A percentile compares a stretch with the other conserved stretches of the same genome.
These are phyloP conservation scores for Punctularia strigosozonata DNA, from an alignment of 768 basidiomycete species.

Conservation along the genomic window DNA sequence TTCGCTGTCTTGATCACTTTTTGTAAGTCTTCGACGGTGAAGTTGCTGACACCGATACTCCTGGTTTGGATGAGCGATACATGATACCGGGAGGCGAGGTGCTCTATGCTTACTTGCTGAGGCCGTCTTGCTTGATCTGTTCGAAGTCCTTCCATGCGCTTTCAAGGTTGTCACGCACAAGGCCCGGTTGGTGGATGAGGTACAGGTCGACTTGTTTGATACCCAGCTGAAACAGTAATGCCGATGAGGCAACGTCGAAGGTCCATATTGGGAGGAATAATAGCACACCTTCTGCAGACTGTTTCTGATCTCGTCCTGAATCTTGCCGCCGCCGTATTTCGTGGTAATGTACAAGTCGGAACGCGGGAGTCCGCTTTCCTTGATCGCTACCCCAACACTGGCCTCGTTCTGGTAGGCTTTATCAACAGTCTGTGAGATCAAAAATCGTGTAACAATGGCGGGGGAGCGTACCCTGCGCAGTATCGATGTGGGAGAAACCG, in stretches of 20 bases:
- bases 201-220: slow-evolving; percentile 56
- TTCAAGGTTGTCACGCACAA: slow-evolving; percentile 22
- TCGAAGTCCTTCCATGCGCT: slow-evolving; percentile 46
- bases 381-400: slow-evolving; percentile 24
- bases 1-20: slow-evolving; percentile 35
- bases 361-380: slow-evolving; percentile 22
- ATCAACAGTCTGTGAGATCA: background rate
- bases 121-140: slow-evolving; percentile 30
- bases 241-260: background rate
- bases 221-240: slow-evolving; percentile 33
- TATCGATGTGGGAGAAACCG: slow-evolving; percentile 56
- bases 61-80: slow-evolving; percentile 18
- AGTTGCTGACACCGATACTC: slow-evolving; percentile 71
- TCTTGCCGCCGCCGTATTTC: slow-evolving; percentile 31
- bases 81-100: slow-evolving; percentile 8
- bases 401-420: slow-evolving; percentile 24
- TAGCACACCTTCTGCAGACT: slow-evolving; percentile 39
- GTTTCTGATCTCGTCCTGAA: slow-evolving; percentile 27
- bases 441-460: slow-evolving; percentile 1
- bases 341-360: slow-evolving; percentile 26
- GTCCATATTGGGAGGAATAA: background rate
- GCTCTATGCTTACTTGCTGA: slow-evolving; percentile 19
- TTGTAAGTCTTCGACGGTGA: slow-evolving; percentile 38
- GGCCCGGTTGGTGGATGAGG: slow-evolving; percentile 44
- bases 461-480: slow-evolving; percentile 35